Conservation (phyloP, 352 stramenopile genomes). For the Phytophthora megakarya region DNA sequence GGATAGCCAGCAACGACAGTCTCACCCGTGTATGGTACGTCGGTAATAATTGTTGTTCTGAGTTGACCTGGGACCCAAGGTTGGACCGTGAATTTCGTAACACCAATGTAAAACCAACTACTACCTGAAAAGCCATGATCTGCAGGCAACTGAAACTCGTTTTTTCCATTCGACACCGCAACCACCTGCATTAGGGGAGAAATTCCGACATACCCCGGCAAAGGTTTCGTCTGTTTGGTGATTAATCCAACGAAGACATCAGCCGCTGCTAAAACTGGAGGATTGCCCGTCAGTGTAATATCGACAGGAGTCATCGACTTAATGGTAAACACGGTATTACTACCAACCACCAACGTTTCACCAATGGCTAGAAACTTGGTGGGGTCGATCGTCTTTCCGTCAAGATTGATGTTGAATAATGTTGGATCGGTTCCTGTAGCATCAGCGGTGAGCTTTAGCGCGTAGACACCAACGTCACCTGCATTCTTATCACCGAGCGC, state of each 20-base stretch:
- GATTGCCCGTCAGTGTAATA: slow-evolving; percentile 43
- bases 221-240: slow-evolving; percentile 50
- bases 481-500: slow-evolving; percentile 47
- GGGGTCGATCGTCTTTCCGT: slow-evolving; percentile 53
- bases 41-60: slow-evolving; percentile 44
- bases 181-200: slow-evolving; percentile 50
- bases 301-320: slow-evolving; percentile 46
- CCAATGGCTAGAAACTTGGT: slow-evolving; percentile 66
- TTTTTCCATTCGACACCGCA: slow-evolving; percentile 35
- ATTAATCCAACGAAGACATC: slow-evolving; percentile 52
- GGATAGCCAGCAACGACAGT: slow-evolving; percentile 37
- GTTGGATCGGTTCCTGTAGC: slow-evolving; percentile 35
- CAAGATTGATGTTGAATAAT: slow-evolving; percentile 47
- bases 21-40: slow-evolving; percentile 39
- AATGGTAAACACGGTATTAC: slow-evolving; percentile 37
- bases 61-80: slow-evolving; percentile 12
- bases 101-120: slow-evolving; percentile 49
- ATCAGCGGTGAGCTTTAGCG: slow-evolving; percentile 52
- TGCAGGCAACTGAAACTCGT: slow-evolving; percentile 46
- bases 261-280: slow-evolving; percentile 16
- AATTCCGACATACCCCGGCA: slow-evolving; percentile 62
- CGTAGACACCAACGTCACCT: slow-evolving; percentile 63
- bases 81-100: slow-evolving; percentile 42
- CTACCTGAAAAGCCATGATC: slow-evolving; percentile 42
- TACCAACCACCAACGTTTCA: slow-evolving; percentile 53